Conservation (phyloP, 768 basidiomycete genomes). For the Mycena venus region DNA sequence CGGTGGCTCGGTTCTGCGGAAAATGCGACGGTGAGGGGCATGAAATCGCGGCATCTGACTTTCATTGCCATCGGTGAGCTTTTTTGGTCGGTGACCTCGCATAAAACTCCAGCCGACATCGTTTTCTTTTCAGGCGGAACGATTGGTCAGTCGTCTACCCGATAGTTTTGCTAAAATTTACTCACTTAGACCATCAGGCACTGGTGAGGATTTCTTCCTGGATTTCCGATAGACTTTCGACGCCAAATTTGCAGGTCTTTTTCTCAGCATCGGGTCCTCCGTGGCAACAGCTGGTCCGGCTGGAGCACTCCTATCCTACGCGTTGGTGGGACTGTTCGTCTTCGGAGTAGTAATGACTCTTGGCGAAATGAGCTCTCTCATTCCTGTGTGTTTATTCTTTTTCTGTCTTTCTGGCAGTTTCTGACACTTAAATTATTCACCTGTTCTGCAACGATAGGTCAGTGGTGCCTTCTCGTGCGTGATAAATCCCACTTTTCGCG, state of each 20-base stretch:
- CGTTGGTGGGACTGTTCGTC: conserved; percentile 70
- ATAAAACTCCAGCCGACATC: too few relatives aligned
- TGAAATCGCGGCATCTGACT: conserved; percentile 28
- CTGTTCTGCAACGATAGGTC: background rate
- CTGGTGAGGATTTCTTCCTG: background rate
- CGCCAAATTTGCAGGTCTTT: conserved; percentile 13
- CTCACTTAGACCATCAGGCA: background rate
- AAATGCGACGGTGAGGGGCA: conserved; percentile 24
- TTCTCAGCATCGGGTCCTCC: conserved; percentile 26
- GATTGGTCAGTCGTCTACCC: conserved; percentile 4
- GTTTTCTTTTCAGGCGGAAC: conserved; percentile 22
- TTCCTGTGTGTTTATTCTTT: conserved; percentile 43
- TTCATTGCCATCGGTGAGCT: conserved; percentile 25
- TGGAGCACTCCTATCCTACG: conserved; percentile 72
- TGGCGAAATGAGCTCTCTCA: conserved; percentile 25
- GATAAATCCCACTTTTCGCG: background rate
- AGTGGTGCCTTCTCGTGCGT: conserved; percentile 78
- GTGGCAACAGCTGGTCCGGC: conserved; percentile 64
- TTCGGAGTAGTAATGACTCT: conserved; percentile 73
- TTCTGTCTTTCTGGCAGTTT: background rate
- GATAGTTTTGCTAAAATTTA: background rate
- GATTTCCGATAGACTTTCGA: background rate
- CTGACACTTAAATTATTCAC: background rate
- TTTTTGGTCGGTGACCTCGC: too few relatives aligned
- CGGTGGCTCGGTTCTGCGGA: conserved; percentile 20